Evolutionary conservation across 352 stramenopile genomes (phyloP).

Genomic region (Globisporangium apiculatum): DNA sequence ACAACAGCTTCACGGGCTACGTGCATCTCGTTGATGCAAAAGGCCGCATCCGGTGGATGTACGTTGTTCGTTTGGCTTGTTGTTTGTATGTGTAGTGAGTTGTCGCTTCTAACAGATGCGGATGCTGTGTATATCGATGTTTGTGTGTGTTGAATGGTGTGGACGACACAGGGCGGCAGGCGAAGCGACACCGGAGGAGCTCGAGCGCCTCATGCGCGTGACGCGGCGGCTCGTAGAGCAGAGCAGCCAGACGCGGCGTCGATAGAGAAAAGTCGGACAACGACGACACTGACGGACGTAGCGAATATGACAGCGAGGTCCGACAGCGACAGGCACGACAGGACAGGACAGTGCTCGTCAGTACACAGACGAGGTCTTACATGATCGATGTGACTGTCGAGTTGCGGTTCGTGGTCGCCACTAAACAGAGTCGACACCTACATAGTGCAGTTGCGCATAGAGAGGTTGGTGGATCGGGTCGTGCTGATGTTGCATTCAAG

Average conservation of each 20-base stretch:
- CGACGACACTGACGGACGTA: too few relatives aligned
- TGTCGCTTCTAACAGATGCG: too few relatives aligned
- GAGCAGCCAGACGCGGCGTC: slow-evolving; percentile 21
- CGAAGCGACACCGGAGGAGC: slow-evolving; percentile 50
- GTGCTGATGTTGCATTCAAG: not conserved
- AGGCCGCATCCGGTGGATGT: slow-evolving; percentile 83
- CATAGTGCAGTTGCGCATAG: not conserved
- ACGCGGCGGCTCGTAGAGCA: slow-evolving; percentile 56
- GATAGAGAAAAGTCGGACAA: slow-evolving; percentile 13
- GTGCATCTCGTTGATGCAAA: slow-evolving; percentile 74
- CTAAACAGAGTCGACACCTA: too few relatives aligned
- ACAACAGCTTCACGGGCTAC: slow-evolving; percentile 87
- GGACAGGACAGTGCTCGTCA: too few relatives aligned
- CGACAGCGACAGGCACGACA: not conserved
- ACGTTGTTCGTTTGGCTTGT: slow-evolving; percentile 15
- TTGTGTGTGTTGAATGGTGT: not conserved
- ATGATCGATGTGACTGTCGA: too few relatives aligned
- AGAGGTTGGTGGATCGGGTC: too few relatives aligned
- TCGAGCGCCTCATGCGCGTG: slow-evolving; percentile 48
- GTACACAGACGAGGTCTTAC: too few relatives aligned
- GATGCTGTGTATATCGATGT: not conserved
- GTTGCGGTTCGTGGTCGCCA: too few relatives aligned
- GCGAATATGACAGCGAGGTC: too few relatives aligned
- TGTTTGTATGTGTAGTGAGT: not conserved
- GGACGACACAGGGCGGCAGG: slow-evolving; percentile 40